A percentile compares a stretch with the other conserved stretches of the same genome.
These are phyloP conservation scores for Geosiphon pyriformis DNA, from an alignment of 192 early-diverging fungal genomes.

Conservation along the genomic window DNA sequence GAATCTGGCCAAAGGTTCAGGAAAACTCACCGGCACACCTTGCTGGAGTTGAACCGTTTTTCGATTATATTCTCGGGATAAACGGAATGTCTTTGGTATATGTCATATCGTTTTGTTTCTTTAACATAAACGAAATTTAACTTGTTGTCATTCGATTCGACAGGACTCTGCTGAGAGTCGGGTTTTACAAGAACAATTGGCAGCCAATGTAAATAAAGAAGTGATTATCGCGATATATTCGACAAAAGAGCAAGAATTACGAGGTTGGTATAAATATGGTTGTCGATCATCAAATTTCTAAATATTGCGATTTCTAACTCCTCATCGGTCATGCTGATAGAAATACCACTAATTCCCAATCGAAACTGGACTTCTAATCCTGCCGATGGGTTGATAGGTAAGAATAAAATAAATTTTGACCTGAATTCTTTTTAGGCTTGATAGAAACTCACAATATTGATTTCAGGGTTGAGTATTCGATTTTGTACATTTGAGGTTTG, in stretches of 20 bases:
- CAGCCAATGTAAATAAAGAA: constrained; percentile 37
- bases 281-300: background rate
- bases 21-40: constrained; percentile 60
- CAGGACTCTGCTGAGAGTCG: constrained; percentile 33
- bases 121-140: background rate
- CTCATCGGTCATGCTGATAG: constrained; percentile 12
- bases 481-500: constrained; percentile 61
- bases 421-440: background rate
- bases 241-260: constrained; percentile 49
- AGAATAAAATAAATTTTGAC: background rate
- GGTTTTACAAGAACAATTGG: constrained; percentile 40
- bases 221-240: constrained; percentile 52
- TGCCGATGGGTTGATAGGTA: constrained; percentile 41
- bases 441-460: background rate
- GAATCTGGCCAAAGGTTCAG: too few species aligned
- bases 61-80: constrained; percentile 64
- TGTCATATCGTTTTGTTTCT: background rate
- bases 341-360: constrained; percentile 31
- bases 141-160: background rate
- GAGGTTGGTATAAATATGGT: constrained; percentile 29
- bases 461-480: constrained; percentile 54
- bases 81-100: constrained; percentile 51
- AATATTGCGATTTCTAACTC: background rate
- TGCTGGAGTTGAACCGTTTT: constrained; percentile 66
- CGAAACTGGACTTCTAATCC: constrained; percentile 27